These are phyloP conservation scores for Cyclotella baltica DNA, from an alignment of 108 stramenopile species.

Conservation along the genomic window DNA sequence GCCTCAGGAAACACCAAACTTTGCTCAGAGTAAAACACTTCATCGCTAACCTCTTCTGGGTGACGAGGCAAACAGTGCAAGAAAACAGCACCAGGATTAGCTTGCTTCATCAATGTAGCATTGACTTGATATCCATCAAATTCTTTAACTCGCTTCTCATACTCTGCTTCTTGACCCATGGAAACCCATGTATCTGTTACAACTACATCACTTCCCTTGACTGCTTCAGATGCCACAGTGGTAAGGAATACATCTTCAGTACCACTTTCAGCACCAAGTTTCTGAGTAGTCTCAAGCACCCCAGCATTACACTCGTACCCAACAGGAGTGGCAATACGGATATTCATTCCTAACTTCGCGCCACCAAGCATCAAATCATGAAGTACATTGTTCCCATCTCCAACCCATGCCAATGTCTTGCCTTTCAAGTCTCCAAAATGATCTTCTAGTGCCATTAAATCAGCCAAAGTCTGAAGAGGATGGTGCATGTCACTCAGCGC, in stretches of 20 bases:
- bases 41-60: slow-evolving; percentile 95
- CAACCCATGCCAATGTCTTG: slow-evolving; percentile 97
- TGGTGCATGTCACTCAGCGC: slow-evolving; percentile 96
- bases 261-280: slow-evolving; percentile 70
- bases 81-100: slow-evolving; percentile 89
- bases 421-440: slow-evolving; percentile 84
- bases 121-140: slow-evolving; percentile 97
- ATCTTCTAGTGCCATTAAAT: slow-evolving; percentile 95
- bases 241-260: slow-evolving; percentile 64
- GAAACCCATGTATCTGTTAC: slow-evolving; percentile 98
- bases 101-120: slow-evolving; percentile 83
- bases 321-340: slow-evolving; percentile 91
- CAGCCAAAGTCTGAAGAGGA: slow-evolving; percentile 97
- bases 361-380: slow-evolving; percentile 96
- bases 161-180: slow-evolving; percentile 98
- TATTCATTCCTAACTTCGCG: slow-evolving; percentile 93
- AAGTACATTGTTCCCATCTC: slow-evolving; percentile 98
- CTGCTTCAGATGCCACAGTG: slow-evolving; percentile 86
- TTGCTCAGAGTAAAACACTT: slow-evolving; percentile 93
- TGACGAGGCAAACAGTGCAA: slow-evolving; percentile 98
- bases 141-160: slow-evolving; percentile 84
- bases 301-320: slow-evolving; percentile 89
- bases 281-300: slow-evolving; percentile 66
- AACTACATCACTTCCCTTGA: slow-evolving; percentile 90
- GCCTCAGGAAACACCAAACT: slow-evolving; percentile 95